Conservation (phyloP, 202 grass and related monocot genomes). For the Tripidium arundinaceum region DNA sequence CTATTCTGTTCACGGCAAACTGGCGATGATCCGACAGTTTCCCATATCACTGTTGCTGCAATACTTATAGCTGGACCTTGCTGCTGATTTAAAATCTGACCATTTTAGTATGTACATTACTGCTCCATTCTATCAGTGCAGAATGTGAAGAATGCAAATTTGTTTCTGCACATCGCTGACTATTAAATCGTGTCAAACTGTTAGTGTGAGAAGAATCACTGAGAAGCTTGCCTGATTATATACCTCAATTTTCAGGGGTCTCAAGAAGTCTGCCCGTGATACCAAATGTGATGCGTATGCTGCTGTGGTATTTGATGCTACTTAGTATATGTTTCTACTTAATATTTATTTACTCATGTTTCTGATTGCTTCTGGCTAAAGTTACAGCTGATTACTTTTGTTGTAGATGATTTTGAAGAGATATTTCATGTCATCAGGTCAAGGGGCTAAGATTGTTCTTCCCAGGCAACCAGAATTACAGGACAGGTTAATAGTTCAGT, state of each 20-base stretch:
- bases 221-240: background rate
- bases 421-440: slow-evolving; percentile 64
- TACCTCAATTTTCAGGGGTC: slow-evolving; percentile 43
- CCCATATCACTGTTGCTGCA: slow-evolving; percentile 8
- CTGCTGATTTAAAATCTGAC: background rate
- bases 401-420: slow-evolving; percentile 80
- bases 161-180: background rate
- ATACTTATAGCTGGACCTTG: background rate
- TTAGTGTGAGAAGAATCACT: background rate
- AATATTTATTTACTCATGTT: background rate
- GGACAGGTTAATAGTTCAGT: slow-evolving; percentile 39
- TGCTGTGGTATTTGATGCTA: slow-evolving; percentile 45
- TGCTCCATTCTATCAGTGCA: background rate
- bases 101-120: background rate
- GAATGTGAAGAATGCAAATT: background rate
- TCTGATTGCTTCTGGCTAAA: background rate
- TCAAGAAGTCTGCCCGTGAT: slow-evolving; percentile 55
- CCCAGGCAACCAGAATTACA: slow-evolving; percentile 62
- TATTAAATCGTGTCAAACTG: background rate
- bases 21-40: background rate
- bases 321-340: background rate
- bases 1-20: background rate
- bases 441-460: slow-evolving; percentile 65
- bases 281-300: slow-evolving; percentile 78
- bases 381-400: background rate